Evolutionary conservation across 192 early-diverging fungal species (phyloP), one percentile per base, ranked within the genome.

Genomic region (Rhizophagus prolifer): DNA sequence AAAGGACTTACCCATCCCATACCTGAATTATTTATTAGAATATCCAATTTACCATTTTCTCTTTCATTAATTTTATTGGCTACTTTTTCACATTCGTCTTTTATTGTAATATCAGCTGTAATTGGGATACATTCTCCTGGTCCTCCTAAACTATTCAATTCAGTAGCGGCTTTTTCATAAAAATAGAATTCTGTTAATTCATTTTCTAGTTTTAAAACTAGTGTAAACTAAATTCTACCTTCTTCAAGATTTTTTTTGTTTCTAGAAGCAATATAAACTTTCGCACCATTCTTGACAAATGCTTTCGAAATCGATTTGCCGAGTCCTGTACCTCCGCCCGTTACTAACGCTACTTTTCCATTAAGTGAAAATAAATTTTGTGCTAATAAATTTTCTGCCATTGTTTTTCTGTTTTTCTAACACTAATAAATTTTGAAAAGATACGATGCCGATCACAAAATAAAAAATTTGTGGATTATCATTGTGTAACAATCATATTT

Each of bases 201-300:
- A 38, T 38, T 38, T 36, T 38, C 36, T 5, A 38, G 7, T 44
- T 44, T 44, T 12, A 4, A 44, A 44, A 12, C 10, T 13, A 0
- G 0, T 1, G 12, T 6, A 30, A 34, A 34, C 31, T 4, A 34
- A 4, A 41, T 47, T 30, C 3, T 23, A 70, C n/a, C 34, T 34
- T 77, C n/a, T 34, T 36, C 13, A 21, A 58, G 30, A 50, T 1
- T 50, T 23, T 30, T 58, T n/a, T n/a, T n/a, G n/a, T n/a, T n/a
- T n/a, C n/a, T n/a, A 46, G 91, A 92, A 36, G 92, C 90, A 78
- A 97, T 97, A 81, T 96, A 97, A 34, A 98, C 95, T 80, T 85
- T 91, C n/a, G 92, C 94, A 21, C 96, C 96, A 87, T 93, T 94
- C 72, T 88, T 90, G n/a, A 96, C 90, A 67, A 95, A 91, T n/a